Conservation (phyloP, 352 stramenopile genomes). For the Pythium myriotylum region DNA sequence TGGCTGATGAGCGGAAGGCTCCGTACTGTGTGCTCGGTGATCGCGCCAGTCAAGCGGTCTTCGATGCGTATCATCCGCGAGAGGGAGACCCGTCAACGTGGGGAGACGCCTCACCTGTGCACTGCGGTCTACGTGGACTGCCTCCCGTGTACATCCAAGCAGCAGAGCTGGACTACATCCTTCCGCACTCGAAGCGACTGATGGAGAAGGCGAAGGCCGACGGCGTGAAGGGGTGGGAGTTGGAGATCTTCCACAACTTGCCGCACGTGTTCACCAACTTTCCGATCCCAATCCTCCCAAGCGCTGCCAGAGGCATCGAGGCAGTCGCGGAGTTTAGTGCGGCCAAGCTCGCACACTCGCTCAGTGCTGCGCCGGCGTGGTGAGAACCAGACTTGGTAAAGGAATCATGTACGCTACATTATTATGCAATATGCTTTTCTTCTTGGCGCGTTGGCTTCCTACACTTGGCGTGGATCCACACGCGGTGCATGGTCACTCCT, state of each 20-base stretch:
- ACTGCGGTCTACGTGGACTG: constrained; percentile 17
- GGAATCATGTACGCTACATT: too few relatives aligned
- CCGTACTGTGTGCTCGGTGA: constrained; percentile 12
- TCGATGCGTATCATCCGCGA: not conserved
- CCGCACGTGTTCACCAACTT: constrained; percentile 26
- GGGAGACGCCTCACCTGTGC: constrained; percentile 13
- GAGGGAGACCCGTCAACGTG: not conserved
- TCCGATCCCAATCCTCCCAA: constrained; percentile 10
- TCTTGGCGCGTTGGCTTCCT: constrained; percentile 35
- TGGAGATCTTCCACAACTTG: constrained; percentile 19
- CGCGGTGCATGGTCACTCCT: constrained; percentile 69
- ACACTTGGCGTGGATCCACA: constrained; percentile 82
- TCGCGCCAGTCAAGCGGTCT: not conserved
- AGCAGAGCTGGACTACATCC: constrained; percentile 15
- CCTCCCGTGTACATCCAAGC: constrained; percentile 27
- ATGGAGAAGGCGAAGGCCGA: constrained; percentile 6
- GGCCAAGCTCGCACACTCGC: constrained; percentile 8
- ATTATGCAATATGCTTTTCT: not conserved
- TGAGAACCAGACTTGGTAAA: too few relatives aligned
- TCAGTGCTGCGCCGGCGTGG: not conserved
- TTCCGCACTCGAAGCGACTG: constrained; percentile 5
- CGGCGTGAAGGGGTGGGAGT: constrained; percentile 9
- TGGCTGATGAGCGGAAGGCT: not conserved
- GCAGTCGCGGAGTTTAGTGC: constrained; percentile 14
- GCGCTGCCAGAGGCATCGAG: constrained; percentile 6